A percentile compares a stretch with the other conserved stretches of the same genome.
Evolutionary conservation across 345 rosid species (phyloP).

Genomic region (Brassica cretica): DNA sequence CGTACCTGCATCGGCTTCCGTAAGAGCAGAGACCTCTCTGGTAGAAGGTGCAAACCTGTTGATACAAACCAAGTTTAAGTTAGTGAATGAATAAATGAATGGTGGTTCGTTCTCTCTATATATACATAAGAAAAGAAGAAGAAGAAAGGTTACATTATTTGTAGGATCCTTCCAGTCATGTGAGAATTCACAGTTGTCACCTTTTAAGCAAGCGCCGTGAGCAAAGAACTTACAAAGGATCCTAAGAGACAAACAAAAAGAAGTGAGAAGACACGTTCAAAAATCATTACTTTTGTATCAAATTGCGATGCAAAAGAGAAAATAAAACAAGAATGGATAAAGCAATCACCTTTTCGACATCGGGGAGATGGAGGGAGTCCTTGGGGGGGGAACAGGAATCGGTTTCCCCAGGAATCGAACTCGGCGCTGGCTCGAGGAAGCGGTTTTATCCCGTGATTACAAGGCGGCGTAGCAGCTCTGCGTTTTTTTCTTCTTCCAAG

Average conservation of each 20-base stretch:
- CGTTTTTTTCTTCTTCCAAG: too few species aligned
- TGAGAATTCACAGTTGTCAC: constrained; percentile 87
- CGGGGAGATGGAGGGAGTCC: too few species aligned
- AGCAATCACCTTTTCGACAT: too few species aligned
- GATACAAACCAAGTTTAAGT: background rate
- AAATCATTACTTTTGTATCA: too few species aligned
- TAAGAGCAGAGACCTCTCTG: constrained; percentile 83
- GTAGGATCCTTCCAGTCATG: constrained; percentile 87
- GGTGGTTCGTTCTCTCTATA: background rate
- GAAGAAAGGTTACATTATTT: constrained; percentile 55
- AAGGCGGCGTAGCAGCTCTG: too few species aligned
- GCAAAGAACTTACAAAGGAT: constrained; percentile 84
- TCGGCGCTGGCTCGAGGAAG: too few species aligned
- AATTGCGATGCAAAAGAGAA: too few species aligned
- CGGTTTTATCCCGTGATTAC: too few species aligned
- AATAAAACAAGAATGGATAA: too few species aligned
- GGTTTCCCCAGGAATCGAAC: too few species aligned
- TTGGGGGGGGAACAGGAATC: too few species aligned
- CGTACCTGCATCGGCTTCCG: constrained; percentile 85
- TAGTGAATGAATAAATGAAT: background rate
- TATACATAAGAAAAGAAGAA: background rate
- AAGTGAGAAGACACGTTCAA: background rate
- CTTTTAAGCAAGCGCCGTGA: constrained; percentile 92
- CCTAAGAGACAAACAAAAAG: constrained; percentile 41
- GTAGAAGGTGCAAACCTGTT: constrained; percentile 81